phyloP scores from a whole-genome alignment of 2,329 filamentous ascomycete species.

The Aspergillus sergii region DNA sequence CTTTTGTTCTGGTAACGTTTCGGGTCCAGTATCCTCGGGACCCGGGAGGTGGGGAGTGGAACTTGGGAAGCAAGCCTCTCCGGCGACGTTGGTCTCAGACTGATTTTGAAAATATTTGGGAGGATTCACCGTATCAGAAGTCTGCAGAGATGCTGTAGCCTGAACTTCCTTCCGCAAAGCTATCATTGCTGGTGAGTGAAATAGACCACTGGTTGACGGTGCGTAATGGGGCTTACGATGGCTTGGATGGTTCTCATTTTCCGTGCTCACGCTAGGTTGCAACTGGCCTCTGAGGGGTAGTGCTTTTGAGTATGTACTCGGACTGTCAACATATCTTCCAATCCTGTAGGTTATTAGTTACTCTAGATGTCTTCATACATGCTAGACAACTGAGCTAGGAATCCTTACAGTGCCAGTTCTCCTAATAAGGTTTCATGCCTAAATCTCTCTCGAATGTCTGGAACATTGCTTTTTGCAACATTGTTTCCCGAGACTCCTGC shows the following conservation, averaged over 20 bases:
- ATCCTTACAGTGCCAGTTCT: slow-evolving; percentile 76
- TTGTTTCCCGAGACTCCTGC: slow-evolving; percentile 84
- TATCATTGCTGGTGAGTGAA: neutral
- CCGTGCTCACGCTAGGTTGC: neutral
- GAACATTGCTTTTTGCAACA: slow-evolving; percentile 95
- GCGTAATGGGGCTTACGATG: neutral
- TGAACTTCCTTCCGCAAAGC: neutral
- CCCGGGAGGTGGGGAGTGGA: neutral
- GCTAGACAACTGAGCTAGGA: neutral
- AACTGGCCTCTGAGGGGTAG: neutral
- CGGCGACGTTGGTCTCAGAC: neutral
- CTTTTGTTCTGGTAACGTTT: slow-evolving; percentile 36
- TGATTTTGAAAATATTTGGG: neutral
- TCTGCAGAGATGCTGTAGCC: neutral
- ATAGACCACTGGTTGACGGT: neutral
- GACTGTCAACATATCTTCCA: slow-evolving; percentile 3
- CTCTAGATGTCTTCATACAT: neutral
- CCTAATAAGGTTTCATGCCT: slow-evolving; percentile 82
- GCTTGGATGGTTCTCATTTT: neutral
- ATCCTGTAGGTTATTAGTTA: neutral
- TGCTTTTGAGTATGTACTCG: neutral
- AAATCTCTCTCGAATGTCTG: slow-evolving; percentile 88
- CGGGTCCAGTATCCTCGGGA: slow-evolving; percentile 14
- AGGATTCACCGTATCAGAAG: neutral
- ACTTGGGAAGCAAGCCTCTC: neutral